A percentile compares a stretch with the other conserved stretches of the same genome.
phyloP scores from a whole-genome alignment of 139 green algal genomes.

The Closterium sp. region DNA sequence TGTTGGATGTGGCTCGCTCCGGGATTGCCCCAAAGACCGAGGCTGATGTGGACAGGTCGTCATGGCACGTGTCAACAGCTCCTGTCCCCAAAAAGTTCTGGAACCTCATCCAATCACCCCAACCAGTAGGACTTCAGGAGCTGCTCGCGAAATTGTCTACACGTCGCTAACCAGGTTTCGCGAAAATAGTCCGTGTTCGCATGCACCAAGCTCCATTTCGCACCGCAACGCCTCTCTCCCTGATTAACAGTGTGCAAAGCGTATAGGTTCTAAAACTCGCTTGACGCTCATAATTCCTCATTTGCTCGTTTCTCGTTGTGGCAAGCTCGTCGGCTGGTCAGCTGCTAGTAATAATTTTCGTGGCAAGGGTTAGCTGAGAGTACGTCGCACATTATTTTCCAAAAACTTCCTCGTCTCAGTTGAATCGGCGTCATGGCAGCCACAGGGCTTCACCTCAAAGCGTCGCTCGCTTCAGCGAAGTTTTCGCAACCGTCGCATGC shows the following conservation, averaged over 20 bases:
- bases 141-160: neutral
- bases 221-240: no score
- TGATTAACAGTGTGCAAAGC: no score
- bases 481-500: neutral
- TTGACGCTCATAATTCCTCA: neutral
- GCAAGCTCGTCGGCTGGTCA: neutral
- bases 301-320: no score
- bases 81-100: neutral
- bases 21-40: neutral
- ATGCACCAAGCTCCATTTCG: neutral
- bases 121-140: neutral
- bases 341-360: neutral
- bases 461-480: neutral
- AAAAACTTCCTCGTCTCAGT: neutral
- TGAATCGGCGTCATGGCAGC: neutral
- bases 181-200: neutral
- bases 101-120: neutral
- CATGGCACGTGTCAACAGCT: neutral
- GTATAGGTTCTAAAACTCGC: no score
- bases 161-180: neutral
- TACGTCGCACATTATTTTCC: neutral
- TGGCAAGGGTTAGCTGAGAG: neutral
- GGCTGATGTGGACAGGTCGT: neutral
- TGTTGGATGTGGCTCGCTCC: neutral
- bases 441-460: neutral